These are phyloP conservation scores for Jackrogersella minutella DNA, from an alignment of 495 filamentous ascomycete genomes.

Conservation along the genomic window DNA sequence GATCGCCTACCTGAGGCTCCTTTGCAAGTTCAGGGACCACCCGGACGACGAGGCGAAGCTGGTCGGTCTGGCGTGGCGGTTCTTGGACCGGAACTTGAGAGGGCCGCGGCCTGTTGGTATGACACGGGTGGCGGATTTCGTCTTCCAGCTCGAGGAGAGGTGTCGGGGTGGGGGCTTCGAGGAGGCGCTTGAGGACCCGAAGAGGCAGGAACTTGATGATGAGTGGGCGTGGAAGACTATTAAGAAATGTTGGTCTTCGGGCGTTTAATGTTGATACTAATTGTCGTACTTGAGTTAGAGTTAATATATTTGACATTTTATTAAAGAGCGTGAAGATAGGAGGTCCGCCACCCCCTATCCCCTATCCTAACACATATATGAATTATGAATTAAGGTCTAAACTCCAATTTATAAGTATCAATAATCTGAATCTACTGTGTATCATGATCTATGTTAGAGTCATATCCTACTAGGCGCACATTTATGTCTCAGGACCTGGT, in stretches of 20 bases:
- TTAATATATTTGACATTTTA: neutral
- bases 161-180: constrained; percentile 20
- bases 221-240: constrained; percentile 32
- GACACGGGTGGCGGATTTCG: constrained; percentile 24
- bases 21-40: constrained; percentile 30
- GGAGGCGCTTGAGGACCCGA: constrained; percentile 8
- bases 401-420: too few relatives aligned
- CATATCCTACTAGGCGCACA: too few relatives aligned
- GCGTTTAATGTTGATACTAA: constrained; percentile 13
- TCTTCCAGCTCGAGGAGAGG: constrained; percentile 15
- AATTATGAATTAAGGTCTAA: too few relatives aligned
- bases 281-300: neutral
- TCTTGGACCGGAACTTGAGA: constrained; percentile 38
- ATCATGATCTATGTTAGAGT: too few relatives aligned
- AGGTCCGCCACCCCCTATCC: too few relatives aligned
- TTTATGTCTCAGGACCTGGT: too few relatives aligned
- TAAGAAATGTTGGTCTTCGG: constrained; percentile 31
- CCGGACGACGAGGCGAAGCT: constrained; percentile 36
- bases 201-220: constrained; percentile 31
- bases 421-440: too few relatives aligned
- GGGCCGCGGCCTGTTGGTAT: constrained; percentile 22
- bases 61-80: constrained; percentile 37
- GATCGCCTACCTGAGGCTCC: constrained; percentile 19
- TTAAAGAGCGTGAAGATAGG: neutral
- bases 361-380: too few relatives aligned